Percentiles rank a stretch among this genome's conserved stretches.
These are phyloP conservation scores for Aspergillus texensis DNA, from an alignment of 2,329 filamentous ascomycete genomes.

Conservation along the genomic window DNA sequence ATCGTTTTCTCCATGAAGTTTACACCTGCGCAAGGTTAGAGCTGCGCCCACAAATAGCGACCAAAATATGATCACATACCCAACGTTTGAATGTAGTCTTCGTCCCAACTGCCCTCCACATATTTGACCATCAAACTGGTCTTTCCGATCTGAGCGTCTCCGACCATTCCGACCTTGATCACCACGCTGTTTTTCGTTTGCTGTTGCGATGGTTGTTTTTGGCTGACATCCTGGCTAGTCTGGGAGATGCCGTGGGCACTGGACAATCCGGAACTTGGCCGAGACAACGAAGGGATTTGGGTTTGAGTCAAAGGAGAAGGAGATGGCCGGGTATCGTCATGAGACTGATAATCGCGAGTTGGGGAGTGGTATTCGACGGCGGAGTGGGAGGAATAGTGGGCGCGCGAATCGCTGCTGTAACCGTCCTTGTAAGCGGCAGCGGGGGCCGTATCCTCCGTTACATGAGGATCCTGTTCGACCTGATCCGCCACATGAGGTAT, in stretches of 20 bases:
- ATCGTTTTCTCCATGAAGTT: conserved; percentile 99
- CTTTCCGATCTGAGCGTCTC: conserved; percentile 98
- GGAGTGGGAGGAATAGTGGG: conserved; percentile 53
- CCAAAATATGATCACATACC: conserved; percentile 49
- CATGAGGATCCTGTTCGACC: conserved; percentile 18
- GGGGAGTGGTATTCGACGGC: conserved; percentile 33
- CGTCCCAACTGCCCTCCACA: conserved; percentile 98
- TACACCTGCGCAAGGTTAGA: conserved; percentile 61
- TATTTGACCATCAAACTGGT: conserved; percentile 99
- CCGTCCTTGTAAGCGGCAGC: conserved; percentile 32
- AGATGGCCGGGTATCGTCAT: conserved; percentile 50
- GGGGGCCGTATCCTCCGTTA: conserved; percentile 41
- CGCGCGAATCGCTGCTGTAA: conserved; percentile 49
- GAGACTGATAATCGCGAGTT: conserved; percentile 43
- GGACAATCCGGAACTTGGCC: conserved; percentile 56
- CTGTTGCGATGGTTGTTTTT: conserved; percentile 45
- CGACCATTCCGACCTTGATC: conserved; percentile 99
- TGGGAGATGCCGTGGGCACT: conserved; percentile 50
- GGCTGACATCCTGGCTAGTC: conserved; percentile 52
- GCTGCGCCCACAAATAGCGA: not conserved
- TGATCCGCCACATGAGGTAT: conserved; percentile 26
- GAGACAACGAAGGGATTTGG: conserved; percentile 39
- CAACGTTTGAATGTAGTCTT: conserved; percentile 98
- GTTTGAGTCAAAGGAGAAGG: conserved; percentile 47
- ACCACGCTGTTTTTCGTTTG: conserved; percentile 70